These are phyloP conservation scores for Rhamnella rubrinervis DNA, from an alignment of 331 rosid genomes.

Conservation along the genomic window DNA sequence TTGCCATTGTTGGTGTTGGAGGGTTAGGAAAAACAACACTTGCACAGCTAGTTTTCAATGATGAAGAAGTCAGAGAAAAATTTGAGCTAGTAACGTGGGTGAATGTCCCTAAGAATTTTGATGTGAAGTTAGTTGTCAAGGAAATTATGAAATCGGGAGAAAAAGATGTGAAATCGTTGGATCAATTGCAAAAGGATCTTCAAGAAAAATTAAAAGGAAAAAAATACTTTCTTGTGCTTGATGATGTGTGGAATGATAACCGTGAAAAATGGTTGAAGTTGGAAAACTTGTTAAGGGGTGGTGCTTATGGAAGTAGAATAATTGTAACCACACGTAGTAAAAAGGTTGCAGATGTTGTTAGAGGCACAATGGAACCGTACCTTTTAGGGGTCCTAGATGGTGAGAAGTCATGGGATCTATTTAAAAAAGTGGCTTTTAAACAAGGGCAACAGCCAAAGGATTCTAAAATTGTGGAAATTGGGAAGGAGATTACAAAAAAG, in stretches of 20 bases:
- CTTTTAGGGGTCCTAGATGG: neutral
- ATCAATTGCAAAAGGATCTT: conserved; percentile 1
- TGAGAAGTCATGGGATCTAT: neutral
- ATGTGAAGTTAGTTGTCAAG: neutral
- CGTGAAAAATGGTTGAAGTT: neutral
- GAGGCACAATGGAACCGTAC: neutral
- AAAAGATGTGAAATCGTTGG: neutral
- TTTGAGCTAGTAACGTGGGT: conserved; percentile 15
- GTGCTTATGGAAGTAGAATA: conserved; percentile 12
- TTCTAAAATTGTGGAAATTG: neutral
- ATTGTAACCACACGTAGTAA: conserved; percentile 16
- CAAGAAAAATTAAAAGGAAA: neutral
- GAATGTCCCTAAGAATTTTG: conserved; percentile 6
- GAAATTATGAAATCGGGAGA: conserved; percentile 7
- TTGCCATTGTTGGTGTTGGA: conserved; percentile 17
- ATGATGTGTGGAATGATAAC: conserved; percentile 10
- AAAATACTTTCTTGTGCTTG: conserved; percentile 14
- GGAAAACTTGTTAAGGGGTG: neutral
- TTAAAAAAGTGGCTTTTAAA: neutral
- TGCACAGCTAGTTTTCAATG: conserved; percentile 11
- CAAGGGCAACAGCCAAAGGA: neutral
- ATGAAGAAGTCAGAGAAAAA: neutral
- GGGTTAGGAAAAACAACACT: conserved; percentile 27
- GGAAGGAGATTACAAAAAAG: neutral
- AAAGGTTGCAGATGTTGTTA: neutral